Evolutionary conservation across 129 eudicot species (phyloP).

Genomic region (Heracleum sosnowskyi): DNA sequence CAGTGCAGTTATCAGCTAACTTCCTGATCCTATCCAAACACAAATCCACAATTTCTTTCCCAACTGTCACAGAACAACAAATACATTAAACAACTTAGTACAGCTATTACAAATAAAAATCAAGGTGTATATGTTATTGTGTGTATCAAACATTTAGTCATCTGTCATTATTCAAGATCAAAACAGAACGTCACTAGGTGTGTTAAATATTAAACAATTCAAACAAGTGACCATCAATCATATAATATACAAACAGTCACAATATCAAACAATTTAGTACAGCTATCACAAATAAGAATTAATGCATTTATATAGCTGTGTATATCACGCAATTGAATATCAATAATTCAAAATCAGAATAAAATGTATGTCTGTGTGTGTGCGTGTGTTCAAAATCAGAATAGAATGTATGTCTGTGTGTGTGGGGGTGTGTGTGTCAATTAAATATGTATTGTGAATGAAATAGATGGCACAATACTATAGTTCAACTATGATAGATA

Average conservation of each 20-base stretch:
- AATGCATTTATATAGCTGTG: neutral
- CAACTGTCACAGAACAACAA: slow-evolving; percentile 29
- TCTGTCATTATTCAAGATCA: neutral
- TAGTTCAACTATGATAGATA: neutral
- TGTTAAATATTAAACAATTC: slow-evolving; percentile 15
- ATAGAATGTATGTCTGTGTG: neutral
- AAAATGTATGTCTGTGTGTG: neutral
- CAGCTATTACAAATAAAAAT: neutral
- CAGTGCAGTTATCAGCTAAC: slow-evolving; percentile 82
- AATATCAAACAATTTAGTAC: neutral
- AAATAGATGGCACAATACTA: neutral
- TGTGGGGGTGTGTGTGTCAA: neutral
- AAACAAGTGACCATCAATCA: slow-evolving; percentile 21
- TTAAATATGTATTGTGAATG: neutral
- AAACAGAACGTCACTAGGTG: neutral
- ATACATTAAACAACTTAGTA: neutral
- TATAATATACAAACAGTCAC: neutral
- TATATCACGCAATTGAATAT: neutral
- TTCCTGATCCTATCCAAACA: slow-evolving; percentile 70
- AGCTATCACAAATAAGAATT: neutral
- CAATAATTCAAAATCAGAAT: neutral
- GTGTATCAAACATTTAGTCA: neutral
- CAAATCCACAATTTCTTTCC: slow-evolving; percentile 76
- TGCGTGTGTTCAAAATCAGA: neutral
- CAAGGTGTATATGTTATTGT: neutral